Base-by-base conservation (phyloP, 2,329 filamentous ascomycete species). In the Paecilomyces variotii region DNA sequence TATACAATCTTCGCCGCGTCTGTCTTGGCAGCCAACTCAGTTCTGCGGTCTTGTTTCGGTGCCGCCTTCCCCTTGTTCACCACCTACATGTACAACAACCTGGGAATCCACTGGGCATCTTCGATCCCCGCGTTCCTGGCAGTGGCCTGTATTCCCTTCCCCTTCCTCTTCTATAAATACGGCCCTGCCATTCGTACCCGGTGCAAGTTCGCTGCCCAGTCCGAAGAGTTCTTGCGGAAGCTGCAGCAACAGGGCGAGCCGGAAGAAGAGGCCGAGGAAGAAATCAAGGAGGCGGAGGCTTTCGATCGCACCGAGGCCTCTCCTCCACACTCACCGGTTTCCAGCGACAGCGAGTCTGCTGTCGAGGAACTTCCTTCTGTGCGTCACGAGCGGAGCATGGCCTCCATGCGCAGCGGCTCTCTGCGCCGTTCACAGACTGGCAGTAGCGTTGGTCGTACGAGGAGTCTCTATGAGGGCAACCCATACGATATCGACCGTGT, bases 11-110 rank as follows among this genome's bases (percentile, higher is more conserved):
- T 74, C 57, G 76, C 76, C 5, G 76, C 76, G 2, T 73, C 69
- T 1, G 76, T 75, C 1, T 63, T 77, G 52, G 76, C 75, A 1
- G 79, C 77, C 10, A 80, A 76, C 63, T 73, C 77, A 0, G 71
- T 82, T 2, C 62, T 81, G 11, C 72, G 79, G 27, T 78, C 77
- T 0, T 58, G 79, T 24, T 78, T 78, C 35, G 79, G 77, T 53
- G 76, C 78, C 7, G 74, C 71, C 4, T 80, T 81, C 61, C 79
- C 79, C 2, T 67, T 81, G 9, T 80, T 80, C 69, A 79, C 77
- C 6, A 72, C 66, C 1, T 68, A 76, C 26, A 75, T 81, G 73
- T 81, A 78, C 56, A 25, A 70, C 2, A 66, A 70, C 24, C 67
- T 81, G 26, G 78, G 78, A 4, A 77, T 79, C 19, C 75, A 79